Percentiles rank a stretch among this genome's conserved stretches.
phyloP scores from a whole-genome alignment of 2,329 filamentous ascomycete species.

The Chalara sp. region DNA sequence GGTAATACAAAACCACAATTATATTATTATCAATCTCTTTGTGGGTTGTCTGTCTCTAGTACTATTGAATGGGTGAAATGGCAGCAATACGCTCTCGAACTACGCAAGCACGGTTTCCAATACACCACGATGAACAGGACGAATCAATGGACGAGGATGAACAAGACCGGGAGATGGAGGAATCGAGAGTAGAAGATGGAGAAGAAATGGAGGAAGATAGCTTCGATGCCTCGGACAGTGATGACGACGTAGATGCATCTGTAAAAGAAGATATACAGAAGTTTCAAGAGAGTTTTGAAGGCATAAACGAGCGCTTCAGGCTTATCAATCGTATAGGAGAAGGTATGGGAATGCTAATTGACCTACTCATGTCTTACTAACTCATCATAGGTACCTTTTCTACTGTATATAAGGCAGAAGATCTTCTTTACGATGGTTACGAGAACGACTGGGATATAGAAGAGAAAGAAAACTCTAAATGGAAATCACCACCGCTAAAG shows the following conservation, averaged over 20 bases:
- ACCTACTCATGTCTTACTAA: slow-evolving; percentile 8
- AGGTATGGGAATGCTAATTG: slow-evolving; percentile 44
- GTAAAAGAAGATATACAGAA: slow-evolving; percentile 84
- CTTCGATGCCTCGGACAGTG: slow-evolving; percentile 46
- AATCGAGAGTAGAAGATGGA: not conserved
- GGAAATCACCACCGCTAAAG: slow-evolving; percentile 62
- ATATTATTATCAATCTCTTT: too few relatives aligned
- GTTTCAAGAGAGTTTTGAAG: slow-evolving; percentile 74
- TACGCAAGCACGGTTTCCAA: slow-evolving; percentile 29
- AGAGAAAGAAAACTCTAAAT: slow-evolving; percentile 55
- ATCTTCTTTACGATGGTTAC: slow-evolving; percentile 76
- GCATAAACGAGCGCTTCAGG: slow-evolving; percentile 77
- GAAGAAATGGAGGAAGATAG: slow-evolving; percentile 31
- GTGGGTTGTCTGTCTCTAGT: too few relatives aligned
- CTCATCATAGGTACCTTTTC: slow-evolving; percentile 76
- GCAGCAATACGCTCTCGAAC: slow-evolving; percentile 23
- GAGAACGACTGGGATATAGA: slow-evolving; percentile 82
- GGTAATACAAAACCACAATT: too few relatives aligned
- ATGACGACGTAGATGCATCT: slow-evolving; percentile 55
- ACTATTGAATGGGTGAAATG: slow-evolving; percentile 10
- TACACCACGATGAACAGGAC: slow-evolving; percentile 32
- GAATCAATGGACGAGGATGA: slow-evolving; percentile 5
- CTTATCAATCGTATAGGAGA: slow-evolving; percentile 96
- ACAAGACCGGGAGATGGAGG: not conserved
- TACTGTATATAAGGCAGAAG: slow-evolving; percentile 97